Base-by-base conservation (phyloP, 2,329 filamentous ascomycete genomes). In the Fusarium sp. region DNA sequence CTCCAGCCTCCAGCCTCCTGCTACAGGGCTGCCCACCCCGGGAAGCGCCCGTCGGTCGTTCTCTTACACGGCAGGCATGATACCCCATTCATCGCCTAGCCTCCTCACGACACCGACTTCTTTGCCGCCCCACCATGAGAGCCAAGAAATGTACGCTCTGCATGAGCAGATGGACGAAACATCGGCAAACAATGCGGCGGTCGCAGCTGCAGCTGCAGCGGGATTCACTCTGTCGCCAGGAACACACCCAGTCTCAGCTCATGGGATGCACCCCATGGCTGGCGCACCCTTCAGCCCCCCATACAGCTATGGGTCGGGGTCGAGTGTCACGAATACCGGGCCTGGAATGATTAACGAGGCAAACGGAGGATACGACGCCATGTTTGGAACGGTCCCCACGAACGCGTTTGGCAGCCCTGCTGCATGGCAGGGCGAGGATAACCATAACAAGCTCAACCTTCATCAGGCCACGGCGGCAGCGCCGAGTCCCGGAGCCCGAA, bases 371-470 rank as follows among this genome's bases (percentile, higher is more conserved):
- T 89, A 84, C 72, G 87, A 89, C 65, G 84, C 86, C 10, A 89
- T 89, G 85, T 89, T 90, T 71, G 85, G 86, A 11, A 82, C 82
- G 8, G 73, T 87, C 4, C 81, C 85, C 4, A 85, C 85, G 16
- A 86, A 86, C 55, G 81, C 83, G 0, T 86, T 86, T 69, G 79
- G 81, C n/a, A 86, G 83, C 53, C 83, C 84, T 4, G 81, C 84
- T 1, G 79, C 83, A 2, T 88, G 86, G 84, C 81, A 86, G 13
- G 79, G 77, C 1, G 81, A 82, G 11, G 81, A 81, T 8, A 67
- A 68, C 16, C 74, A 72, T 11, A 61, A 62, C 31, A 72, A 71
- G 29, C 62, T 73, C 38, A 67, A 68, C 9, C 54, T 69, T 11
- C 61, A 68, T 14, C 72, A 73, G 50, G 67, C 71, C 7, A 72